Base-by-base conservation (phyloP, 768 basidiomycete species). In the Stropharia rugosoannulata region DNA sequence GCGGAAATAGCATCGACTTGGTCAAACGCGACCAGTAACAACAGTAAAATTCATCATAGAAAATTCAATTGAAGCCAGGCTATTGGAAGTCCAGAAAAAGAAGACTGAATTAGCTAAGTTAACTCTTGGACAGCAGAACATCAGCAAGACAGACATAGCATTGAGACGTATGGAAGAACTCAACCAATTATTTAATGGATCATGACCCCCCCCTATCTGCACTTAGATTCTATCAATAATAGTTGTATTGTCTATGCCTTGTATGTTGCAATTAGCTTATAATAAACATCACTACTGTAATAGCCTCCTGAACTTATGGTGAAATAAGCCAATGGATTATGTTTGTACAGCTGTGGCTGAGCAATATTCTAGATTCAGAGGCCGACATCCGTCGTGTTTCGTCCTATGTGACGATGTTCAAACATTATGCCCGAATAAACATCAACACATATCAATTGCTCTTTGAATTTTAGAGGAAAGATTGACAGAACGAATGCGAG, bases 21-120 rank as follows among this genome's bases (percentile, higher is more conserved):
- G 97, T 19, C 97, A 98, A 70, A 95, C 89, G 1, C 82, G 86
- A 53, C 91, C 93, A 0, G 97, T 99, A 12, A 88, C 87, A 12
- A 94, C 94, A 0, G 79, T 96, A 64, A 97, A 95, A 69, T 80
- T 95, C 54, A 93, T 99, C 66, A 97, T 98, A 62, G 87, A 92
- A 68, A 86, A 94, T 63, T 89, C 93, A 27, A 97, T 99, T 69
- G 97, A 99, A 73, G 89, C 86, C 52, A 87, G 89, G 52, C 81
- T 99, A 63, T 80, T 98, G 47, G 89, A 94, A 72, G 93, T 98
- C 6, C 96, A 99, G 74, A 82, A 80, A 71, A 93, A 95, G 80
- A 99, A 99, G 76, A 92, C 90, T 13, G 92, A 88, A 60, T 75
- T 99, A 55, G 96, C 96, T 41, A 93, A 97, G 64, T 86, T 97